Evolutionary conservation across 2,329 filamentous ascomycete genomes (phyloP).

Genomic region (Phaeosphaeriaceae sp.): DNA sequence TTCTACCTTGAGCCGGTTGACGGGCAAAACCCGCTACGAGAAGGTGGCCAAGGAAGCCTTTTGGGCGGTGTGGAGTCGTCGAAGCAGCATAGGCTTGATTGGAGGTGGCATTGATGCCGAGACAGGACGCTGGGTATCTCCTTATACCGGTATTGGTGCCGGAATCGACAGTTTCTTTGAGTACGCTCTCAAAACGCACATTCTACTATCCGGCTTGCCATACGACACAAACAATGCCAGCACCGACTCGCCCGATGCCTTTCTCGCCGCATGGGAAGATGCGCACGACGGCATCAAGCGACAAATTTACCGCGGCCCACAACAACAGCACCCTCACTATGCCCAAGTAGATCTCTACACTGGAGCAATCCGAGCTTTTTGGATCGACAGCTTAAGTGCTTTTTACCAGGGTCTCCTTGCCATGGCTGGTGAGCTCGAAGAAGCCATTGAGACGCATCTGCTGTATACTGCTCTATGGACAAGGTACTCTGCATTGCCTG

Average conservation of each 20-base stretch:
- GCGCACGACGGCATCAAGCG: slow-evolving; percentile 87
- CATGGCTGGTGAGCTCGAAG: slow-evolving; percentile 86
- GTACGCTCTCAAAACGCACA: slow-evolving; percentile 93
- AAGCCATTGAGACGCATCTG: slow-evolving; percentile 88
- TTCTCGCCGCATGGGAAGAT: slow-evolving; percentile 82
- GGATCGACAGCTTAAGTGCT: slow-evolving; percentile 95
- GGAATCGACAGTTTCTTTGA: slow-evolving; percentile 99
- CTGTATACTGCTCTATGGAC: slow-evolving; percentile 95
- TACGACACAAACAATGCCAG: slow-evolving; percentile 58
- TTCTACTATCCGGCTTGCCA: slow-evolving; percentile 78
- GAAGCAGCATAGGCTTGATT: slow-evolving; percentile 85
- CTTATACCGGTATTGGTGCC: slow-evolving; percentile 92
- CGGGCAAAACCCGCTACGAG: slow-evolving; percentile 87
- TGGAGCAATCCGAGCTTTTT: slow-evolving; percentile 85
- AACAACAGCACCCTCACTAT: slow-evolving; percentile 87
- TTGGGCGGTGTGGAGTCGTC: slow-evolving; percentile 92
- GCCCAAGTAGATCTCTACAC: slow-evolving; percentile 88
- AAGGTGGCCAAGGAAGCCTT: slow-evolving; percentile 89
- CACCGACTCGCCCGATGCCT: slow-evolving; percentile 74
- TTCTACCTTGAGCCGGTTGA: slow-evolving; percentile 85
- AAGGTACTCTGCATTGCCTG: slow-evolving; percentile 89
- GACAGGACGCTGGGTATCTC: slow-evolving; percentile 84
- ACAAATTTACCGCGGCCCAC: slow-evolving; percentile 80
- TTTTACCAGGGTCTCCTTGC: slow-evolving; percentile 92
- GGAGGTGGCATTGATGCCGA: slow-evolving; percentile 94